Evolutionary conservation across 2,329 filamentous ascomycete species (phyloP), one percentile per base, ranked within the genome.

Genomic region (Colletotrichum musae): DNA sequence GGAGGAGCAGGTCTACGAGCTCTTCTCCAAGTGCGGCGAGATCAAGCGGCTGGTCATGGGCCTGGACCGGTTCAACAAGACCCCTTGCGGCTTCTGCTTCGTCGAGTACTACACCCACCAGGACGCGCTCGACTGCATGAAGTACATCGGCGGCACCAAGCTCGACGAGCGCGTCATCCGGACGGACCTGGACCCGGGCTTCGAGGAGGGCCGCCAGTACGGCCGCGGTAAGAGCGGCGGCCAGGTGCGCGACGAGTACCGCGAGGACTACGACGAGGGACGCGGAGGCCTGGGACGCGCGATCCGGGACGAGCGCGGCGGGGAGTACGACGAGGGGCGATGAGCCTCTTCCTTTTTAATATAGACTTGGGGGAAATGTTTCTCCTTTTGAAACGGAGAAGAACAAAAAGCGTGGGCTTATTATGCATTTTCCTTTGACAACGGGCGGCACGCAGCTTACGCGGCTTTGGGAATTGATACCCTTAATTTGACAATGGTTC

Each of bases 31-130:
- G 87, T 95, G 94, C 81, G 96, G 96, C 76, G 96, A 98, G 85
- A 97, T 99, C 83, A 99, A 99, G 84, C 93, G 96, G 32, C 89
- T 99, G 56, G 90, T 99, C 73, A 99, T 99, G 96, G 96, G 96
- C 58, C 90, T 99, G 60, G 96, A 99, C 80, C 92, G 96, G 67
- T 97, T 96, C 86, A 93, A 93, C 82, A 99, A 99, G 85, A 99
- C 96, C 0, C 96, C 96, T 1, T 99, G 96, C 82, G 96, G 96
- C 48, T 99, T 99, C 87, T 99, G 96, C 86, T 99, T 99, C 78
- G 96, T 99, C 77, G 96, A 99, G 83, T 99, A 99, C 84, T 98
- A 98, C 85, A 98, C 92, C 36, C 96, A 98, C 80, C 92, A 97
- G 78, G 96, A 99, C 80, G 96, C 96, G 9, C 88, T 99, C 58